Conservation (phyloP, 257 asterid species). For the Plantago elongata region DNA sequence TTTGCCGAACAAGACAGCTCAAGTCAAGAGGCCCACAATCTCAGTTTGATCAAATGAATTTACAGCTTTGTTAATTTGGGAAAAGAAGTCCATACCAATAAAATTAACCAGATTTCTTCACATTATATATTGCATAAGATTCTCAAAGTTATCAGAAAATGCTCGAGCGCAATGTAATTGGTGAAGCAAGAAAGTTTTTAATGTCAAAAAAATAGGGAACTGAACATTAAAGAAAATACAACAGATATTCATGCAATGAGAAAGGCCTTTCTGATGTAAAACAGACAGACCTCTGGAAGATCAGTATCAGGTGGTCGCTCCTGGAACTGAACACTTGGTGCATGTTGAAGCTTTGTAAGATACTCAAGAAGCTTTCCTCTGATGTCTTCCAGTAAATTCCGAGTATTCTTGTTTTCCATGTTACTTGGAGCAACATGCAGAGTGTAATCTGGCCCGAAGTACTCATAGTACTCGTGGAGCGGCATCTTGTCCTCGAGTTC, state of each 20-base stretch:
- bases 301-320: conserved; percentile 64
- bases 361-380: conserved; percentile 58
- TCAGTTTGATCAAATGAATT: background rate
- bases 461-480: conserved; percentile 58
- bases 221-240: background rate
- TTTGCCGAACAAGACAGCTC: conserved; percentile 9
- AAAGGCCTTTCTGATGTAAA: conserved; percentile 19
- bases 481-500: conserved; percentile 69
- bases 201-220: too few relatives aligned
- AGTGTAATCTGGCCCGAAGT: conserved; percentile 59
- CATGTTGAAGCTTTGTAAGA: conserved; percentile 61
- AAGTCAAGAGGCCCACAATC: background rate
- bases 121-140: too few relatives aligned
- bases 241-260: background rate
- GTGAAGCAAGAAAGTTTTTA: too few relatives aligned
- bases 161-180: too few relatives aligned
- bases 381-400: conserved; percentile 48
- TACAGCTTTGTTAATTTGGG: background rate
- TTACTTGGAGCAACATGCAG: conserved; percentile 68
- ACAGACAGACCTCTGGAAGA: conserved; percentile 50
- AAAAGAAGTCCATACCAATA: background rate
- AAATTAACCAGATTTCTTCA: background rate
- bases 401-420: conserved; percentile 64
- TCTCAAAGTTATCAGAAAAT: too few relatives aligned
- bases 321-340: conserved; percentile 67